phyloP scores from a whole-genome alignment of 176 grass and related monocot genomes.

The Tillandsia fasciculata region DNA sequence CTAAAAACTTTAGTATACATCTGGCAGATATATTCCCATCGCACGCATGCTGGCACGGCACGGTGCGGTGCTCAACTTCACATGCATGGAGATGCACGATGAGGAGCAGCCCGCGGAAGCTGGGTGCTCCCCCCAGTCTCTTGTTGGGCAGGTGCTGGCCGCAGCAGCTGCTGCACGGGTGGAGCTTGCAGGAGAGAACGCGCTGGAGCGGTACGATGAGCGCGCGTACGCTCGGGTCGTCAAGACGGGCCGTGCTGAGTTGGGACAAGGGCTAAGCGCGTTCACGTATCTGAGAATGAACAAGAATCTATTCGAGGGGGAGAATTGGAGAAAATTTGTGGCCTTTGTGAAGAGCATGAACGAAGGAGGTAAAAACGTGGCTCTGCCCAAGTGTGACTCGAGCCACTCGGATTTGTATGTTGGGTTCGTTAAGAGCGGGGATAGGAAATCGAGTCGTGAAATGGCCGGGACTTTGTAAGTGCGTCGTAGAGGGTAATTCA shows the following conservation, averaged over 20 bases:
- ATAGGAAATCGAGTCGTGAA: constrained; percentile 8
- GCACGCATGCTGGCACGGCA: constrained; percentile 49
- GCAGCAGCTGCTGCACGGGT: constrained; percentile 28
- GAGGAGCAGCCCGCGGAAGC: constrained; percentile 79
- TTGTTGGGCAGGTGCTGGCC: constrained; percentile 59
- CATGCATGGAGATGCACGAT: constrained; percentile 98
- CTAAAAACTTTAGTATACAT: no score
- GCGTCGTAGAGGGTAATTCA: not conserved
- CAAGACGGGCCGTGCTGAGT: constrained; percentile 25
- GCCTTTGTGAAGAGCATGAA: constrained; percentile 68
- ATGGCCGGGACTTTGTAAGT: not conserved
- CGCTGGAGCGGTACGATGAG: constrained; percentile 86
- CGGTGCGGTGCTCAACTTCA: constrained; percentile 84
- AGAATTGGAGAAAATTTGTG: constrained; percentile 84
- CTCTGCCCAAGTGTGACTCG: constrained; percentile 51
- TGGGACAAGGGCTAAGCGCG: constrained; percentile 38
- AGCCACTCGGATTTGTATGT: constrained; percentile 83
- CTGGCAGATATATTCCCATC: constrained; percentile 19
- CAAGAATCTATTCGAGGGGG: constrained; percentile 67
- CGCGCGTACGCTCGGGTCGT: constrained; percentile 55
- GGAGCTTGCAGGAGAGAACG: constrained; percentile 87
- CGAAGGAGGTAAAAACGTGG: constrained; percentile 31
- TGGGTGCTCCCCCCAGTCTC: constrained; percentile 51
- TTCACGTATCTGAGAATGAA: constrained; percentile 94
- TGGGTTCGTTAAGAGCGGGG: constrained; percentile 40